Base-by-base conservation (phyloP, 139 green algal species). In the Coccomyxa sp. region DNA sequence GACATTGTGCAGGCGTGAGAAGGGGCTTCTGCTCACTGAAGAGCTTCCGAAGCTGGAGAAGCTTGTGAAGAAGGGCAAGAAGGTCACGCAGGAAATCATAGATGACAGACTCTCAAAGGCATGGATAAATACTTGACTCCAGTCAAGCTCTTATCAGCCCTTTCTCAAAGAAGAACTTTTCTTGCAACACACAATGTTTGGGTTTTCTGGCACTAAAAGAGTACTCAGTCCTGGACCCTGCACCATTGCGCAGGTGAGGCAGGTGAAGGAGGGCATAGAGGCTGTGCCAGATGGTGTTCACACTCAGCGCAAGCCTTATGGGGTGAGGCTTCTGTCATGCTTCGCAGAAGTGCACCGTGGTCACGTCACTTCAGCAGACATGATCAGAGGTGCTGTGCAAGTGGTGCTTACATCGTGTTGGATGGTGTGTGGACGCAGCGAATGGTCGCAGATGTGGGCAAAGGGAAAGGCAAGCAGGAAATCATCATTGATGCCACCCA, bases 31-130 rank as follows among this genome's bases (percentile, higher is more conserved):
- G 30, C 28, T 92, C 45, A 71, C 82, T 28, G 67, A 67, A 0
- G 83, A 89, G 31, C 51, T 88, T 23, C 79, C 82, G 18, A 85
- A 85, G 57, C 81, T 91, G 30, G 82, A 90, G 21, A 91, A 88
- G 63, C 83, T 91, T 27, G 32, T 86, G 1, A 76, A 32, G 15
- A 88, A 86, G 82, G 92, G 90, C 23, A 96, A 92, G 77, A 89
- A 88, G 25, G 68, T 95, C 30, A 92, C 78, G 18, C 87, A 88
- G 79, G 80, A 88, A 25, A 79, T 94, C 21, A 85, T 94, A 21
- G 86, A 87, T 27, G 89, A 94, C 60, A 85, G 92, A 9, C 67
- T 87, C 32, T 58, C 66, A 16, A 89, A 89, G 89, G 92, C 89
- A 31, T 0, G 68, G 4, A 45, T 28, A 77, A 32, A 25, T 28